Evolutionary conservation across 768 basidiomycete species (phyloP), one percentile per base, ranked within the genome.

Genomic region (Termitomyces sp.): DNA sequence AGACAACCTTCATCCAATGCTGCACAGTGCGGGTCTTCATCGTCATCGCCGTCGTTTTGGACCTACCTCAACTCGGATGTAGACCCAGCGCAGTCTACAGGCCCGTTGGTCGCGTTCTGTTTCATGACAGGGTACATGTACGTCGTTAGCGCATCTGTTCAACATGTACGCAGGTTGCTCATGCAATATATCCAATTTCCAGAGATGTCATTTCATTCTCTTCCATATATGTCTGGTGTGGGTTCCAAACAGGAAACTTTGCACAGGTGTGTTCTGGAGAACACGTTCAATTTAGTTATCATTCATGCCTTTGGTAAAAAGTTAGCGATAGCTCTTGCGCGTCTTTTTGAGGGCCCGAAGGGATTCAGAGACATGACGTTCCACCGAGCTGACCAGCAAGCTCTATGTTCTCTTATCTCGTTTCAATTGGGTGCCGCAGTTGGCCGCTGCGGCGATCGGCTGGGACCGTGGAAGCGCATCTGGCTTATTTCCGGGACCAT

Each of bases 111-210:
- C 0, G 84, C 81, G 0, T 91, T 83, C 69, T 89, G 87, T 69
- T 89, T 90, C 72, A 90, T 91, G 88, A 91, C 88, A 2, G 89
- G 88, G 8, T 89, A 83, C 74, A 85, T 89, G 89, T 91, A 61
- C 65, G 87, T 77, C 54, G 43, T 40, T 8, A 45, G 32, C 43
- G 42, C 3, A 6, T 20, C 42, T 43, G 8, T 32, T 14, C 5
- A 42, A 20, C 40, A 31, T 5, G 2, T 4, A 43, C 15, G 2
- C 11, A 12, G 12, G 42, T 56, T 20, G 5, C 42, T 56, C 42
- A 56, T 56, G 32, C 17, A 32, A 2, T 32, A 8, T 31, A 4
- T 14, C 3, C n/a, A 3, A 32, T 20, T 60, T 17, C 42, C 63
- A 92, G 89, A 14, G 88, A 90, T 67, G 83, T 83, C 1, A 77